These are phyloP conservation scores for Leccinum ochraceum DNA, from an alignment of 768 basidiomycete genomes.

Conservation along the genomic window DNA sequence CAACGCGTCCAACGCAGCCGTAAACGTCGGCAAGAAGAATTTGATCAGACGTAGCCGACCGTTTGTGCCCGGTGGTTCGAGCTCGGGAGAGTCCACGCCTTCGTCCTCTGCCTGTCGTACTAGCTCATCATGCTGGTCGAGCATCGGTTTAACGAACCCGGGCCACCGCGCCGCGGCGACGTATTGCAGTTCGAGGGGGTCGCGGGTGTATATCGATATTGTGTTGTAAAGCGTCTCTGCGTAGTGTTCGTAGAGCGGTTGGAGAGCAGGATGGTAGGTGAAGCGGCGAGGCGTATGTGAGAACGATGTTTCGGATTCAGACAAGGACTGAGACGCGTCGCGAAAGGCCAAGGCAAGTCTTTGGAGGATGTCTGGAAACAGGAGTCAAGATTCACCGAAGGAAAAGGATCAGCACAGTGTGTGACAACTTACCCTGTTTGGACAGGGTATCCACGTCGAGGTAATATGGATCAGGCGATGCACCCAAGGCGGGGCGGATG, in stretches of 20 bases:
- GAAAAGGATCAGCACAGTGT: background rate
- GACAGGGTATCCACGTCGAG: slow-evolving; percentile 52
- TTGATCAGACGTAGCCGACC: slow-evolving; percentile 65
- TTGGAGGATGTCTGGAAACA: slow-evolving; percentile 32
- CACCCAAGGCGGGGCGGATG: slow-evolving; percentile 66
- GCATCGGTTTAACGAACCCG: slow-evolving; percentile 68
- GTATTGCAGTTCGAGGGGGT: slow-evolving; percentile 72
- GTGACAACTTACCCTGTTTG: slow-evolving; percentile 54
- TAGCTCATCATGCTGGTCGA: slow-evolving; percentile 44
- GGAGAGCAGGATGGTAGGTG: slow-evolving; percentile 56
- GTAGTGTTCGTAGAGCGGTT: slow-evolving; percentile 66
- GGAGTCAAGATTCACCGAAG: background rate
- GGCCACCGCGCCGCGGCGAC: slow-evolving; percentile 82
- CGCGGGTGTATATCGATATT: slow-evolving; percentile 63
- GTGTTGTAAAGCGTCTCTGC: slow-evolving; percentile 55
- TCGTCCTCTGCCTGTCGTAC: slow-evolving; percentile 26
- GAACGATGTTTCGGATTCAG: background rate
- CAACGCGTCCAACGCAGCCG: slow-evolving; percentile 61
- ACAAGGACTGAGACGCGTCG: slow-evolving; percentile 6
- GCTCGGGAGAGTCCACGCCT: slow-evolving; percentile 24
- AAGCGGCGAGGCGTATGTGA: slow-evolving; percentile 14
- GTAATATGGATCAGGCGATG: slow-evolving; percentile 72
- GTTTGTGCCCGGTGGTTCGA: slow-evolving; percentile 51
- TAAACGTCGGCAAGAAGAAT: slow-evolving; percentile 63
- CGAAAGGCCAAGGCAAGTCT: slow-evolving; percentile 44